These are phyloP conservation scores for Anisodus tanguticus DNA, from an alignment of 257 asterid genomes.

Conservation along the genomic window DNA sequence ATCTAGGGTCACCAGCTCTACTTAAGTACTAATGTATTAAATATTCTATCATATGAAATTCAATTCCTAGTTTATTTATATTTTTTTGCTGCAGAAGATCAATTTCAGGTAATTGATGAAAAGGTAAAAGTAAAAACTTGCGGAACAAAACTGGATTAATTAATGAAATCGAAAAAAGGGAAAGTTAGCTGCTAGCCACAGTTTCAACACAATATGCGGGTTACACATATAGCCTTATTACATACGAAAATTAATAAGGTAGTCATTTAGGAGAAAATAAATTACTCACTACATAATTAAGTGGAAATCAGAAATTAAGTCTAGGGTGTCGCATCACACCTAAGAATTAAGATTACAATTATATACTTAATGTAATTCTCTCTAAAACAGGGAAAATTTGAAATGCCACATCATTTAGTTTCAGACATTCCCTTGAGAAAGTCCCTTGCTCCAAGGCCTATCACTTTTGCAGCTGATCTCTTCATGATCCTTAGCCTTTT, in stretches of 20 bases:
- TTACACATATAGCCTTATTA: slow-evolving; percentile 21
- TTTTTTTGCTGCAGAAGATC: no score
- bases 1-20: not conserved
- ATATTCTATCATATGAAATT: no score
- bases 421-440: slow-evolving; percentile 54
- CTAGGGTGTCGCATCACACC: slow-evolving; percentile 1
- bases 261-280: not conserved
- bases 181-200: not conserved
- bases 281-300: not conserved
- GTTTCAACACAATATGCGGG: not conserved
- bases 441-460: slow-evolving; percentile 55
- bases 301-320: not conserved
- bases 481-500: slow-evolving; percentile 81
- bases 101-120: no score
- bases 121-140: no score
- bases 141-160: no score
- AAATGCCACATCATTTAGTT: slow-evolving; percentile 30
- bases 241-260: not conserved
- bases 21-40: no score
- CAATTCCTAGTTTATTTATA: no score
- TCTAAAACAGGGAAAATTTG: not conserved
- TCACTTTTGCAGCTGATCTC: slow-evolving; percentile 65
- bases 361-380: not conserved
- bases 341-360: not conserved
- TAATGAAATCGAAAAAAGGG: not conserved